Base-by-base conservation (phyloP, 2,329 filamentous ascomycete species). In the Furcasterigmium sp. region DNA sequence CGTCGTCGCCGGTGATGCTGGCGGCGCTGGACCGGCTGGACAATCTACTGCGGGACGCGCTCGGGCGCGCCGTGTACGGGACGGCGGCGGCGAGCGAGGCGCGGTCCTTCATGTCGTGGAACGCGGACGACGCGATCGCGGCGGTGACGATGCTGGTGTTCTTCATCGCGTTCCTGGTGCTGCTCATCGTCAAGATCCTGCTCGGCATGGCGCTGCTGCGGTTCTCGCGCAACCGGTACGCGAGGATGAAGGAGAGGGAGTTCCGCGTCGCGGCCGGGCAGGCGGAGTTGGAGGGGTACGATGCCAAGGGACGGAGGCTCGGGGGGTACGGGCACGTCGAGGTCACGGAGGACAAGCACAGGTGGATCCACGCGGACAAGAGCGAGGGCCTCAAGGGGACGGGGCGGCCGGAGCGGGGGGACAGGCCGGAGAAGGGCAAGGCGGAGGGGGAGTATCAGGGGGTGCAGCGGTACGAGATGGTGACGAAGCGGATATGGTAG, bases 401-500 rank as follows among this genome's bases (percentile, higher is more conserved):
- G 43, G 55, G 57, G 6, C 76, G 75, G 7, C 74, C 73, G 19
- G 68, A 65, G 26, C 70, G 70, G 48, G 68, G 68, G 41, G 74
- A 74, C 43, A 75, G 78, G 41, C 80, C 46, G 17, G 51, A 50
- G 2, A 58, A 61, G 2, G 51, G 46, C 5, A 66, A 69, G 78
- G 51, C 50, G 2, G 58, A 61, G 2, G 51, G 46, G 4, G 67
- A 69, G 78, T 60, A 80, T 80, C 64, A 85, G 75, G 56, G 80
- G 68, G 60, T 88, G 82, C 49, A 80, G 75, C 76, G 93, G 55
- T 98, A 96, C 68, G 89, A 90, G 59, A 96, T 97, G 93, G 84
- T 90, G 54, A 88, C 89, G 1, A 97, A 96, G 75, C 78, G 93
- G 60, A 98, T 98, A 55, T 98, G 93, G 93, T 97, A 64, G 52